Evolutionary conservation across 1,284 basidiomycete genomes (phyloP), one percentile per base, ranked within the genome.

Genomic region (Cystobasidiaceae sp.): DNA sequence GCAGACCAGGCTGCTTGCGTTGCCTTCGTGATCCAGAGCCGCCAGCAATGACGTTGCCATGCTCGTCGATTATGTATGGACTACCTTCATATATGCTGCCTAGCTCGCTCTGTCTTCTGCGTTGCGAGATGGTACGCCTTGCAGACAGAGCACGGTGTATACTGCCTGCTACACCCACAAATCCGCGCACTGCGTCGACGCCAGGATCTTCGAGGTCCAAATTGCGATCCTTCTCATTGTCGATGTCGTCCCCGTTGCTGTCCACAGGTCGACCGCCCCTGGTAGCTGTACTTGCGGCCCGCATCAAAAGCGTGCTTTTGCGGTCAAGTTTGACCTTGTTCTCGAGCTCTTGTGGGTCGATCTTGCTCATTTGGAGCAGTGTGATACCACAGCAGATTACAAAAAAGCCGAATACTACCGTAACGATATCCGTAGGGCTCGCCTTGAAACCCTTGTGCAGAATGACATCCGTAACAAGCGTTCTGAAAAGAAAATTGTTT

Each of bases 291-390:
- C 37, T 56, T 0, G 69, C 60, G 25, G 71, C 72, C 7, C 67
- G 56, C 17, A 96, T 81, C 30, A 96, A 84, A 45, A 94, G 83
- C 0, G 92, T 94, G 4, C 88, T 87, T 37, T 86, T 83, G 33
- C 92, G 82, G 74, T 93, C 93, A 72, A 96, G 86, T 33, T 82
- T 82, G 30, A 33, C 62, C 15, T 69, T 54, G 15, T 70, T 56
- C 63, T 80, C 81, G 72, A 96, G 82, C 62, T 85, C 79, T 28
- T 79, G 80, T 3, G 90, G 90, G 74, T 93, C 90, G 70, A 92
- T 83, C 78, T 97, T 97, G 77, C 91, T 94, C 82, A 98, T 87
- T 78, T 98, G 94, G 8, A 98, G 85, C 68, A 98, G 85, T 19
- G 88, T 90, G 76, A 97, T 97, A 17, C 69, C 68, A 45, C 46